These are phyloP conservation scores for Colletotrichum caudatum DNA, from an alignment of 2,329 filamentous ascomycete species.

Conservation along the genomic window DNA sequence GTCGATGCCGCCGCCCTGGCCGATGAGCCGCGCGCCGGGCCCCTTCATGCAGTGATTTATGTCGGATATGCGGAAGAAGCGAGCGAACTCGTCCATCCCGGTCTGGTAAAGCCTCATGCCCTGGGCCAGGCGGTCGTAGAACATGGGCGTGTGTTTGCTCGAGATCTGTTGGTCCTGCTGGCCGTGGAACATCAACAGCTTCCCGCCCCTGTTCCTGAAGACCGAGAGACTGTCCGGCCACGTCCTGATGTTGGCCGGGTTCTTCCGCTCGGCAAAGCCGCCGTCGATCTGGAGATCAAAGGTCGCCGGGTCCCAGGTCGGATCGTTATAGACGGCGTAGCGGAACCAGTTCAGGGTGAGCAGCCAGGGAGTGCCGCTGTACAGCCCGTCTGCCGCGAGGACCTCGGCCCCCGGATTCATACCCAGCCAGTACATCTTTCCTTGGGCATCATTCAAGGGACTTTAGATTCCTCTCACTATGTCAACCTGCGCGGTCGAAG, in stretches of 20 bases:
- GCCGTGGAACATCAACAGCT: slow-evolving; percentile 62
- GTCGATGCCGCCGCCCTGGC: slow-evolving; percentile 41
- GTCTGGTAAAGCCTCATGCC: slow-evolving; percentile 56
- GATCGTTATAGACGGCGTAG: slow-evolving; percentile 56
- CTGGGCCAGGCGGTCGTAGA: slow-evolving; percentile 60
- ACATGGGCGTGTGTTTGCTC: slow-evolving; percentile 58
- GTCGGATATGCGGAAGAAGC: slow-evolving; percentile 65
- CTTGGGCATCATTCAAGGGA: slow-evolving; percentile 48
- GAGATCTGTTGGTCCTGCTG: slow-evolving; percentile 57
- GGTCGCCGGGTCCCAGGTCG: slow-evolving; percentile 50
- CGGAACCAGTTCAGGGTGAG: slow-evolving; percentile 51
- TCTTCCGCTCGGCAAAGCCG: slow-evolving; percentile 45
- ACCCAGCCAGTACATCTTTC: slow-evolving; percentile 55
- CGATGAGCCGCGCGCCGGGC: slow-evolving; percentile 55
- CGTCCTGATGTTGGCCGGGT: slow-evolving; percentile 56
- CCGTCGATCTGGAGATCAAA: slow-evolving; percentile 54
- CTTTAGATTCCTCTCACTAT: slow-evolving; percentile 49
- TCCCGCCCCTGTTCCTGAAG: slow-evolving; percentile 57
- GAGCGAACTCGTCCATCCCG: slow-evolving; percentile 61
- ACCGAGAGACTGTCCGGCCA: slow-evolving; percentile 54
- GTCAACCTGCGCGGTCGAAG: slow-evolving; percentile 57
- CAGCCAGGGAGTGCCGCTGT: slow-evolving; percentile 48
- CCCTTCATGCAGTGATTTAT: slow-evolving; percentile 65
- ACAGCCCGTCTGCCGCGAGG: slow-evolving; percentile 58
- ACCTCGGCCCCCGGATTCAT: slow-evolving; percentile 61